Evolutionary conservation across 2,329 filamentous ascomycete species (phyloP).

Genomic region (Shiraia sp.): DNA sequence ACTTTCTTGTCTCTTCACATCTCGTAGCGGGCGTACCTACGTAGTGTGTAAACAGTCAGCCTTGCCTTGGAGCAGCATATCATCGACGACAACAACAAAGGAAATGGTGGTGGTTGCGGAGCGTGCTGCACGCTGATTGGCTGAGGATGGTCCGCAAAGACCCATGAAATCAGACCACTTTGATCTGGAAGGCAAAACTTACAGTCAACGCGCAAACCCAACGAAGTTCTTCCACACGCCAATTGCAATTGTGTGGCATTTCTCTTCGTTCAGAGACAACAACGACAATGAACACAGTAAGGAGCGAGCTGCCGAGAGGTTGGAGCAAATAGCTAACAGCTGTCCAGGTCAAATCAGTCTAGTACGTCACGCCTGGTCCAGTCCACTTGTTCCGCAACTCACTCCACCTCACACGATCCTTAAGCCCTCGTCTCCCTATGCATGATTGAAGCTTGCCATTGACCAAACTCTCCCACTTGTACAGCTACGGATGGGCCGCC

Average conservation of each 20-base stretch:
- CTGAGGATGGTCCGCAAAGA: background rate
- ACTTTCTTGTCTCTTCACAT: too few relatives aligned
- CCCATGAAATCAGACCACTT: slow-evolving; percentile 38
- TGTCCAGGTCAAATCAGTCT: slow-evolving; percentile 61
- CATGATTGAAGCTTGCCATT: slow-evolving; percentile 10
- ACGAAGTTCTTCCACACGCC: slow-evolving; percentile 6
- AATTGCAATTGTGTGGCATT: slow-evolving; percentile 3
- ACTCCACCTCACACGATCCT: background rate
- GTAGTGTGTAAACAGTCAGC: too few relatives aligned
- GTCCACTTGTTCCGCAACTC: background rate
- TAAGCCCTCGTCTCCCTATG: background rate
- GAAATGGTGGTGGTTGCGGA: too few relatives aligned
- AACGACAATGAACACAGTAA: slow-evolving; percentile 57
- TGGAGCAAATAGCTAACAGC: slow-evolving; percentile 16
- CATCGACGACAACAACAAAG: too few relatives aligned
- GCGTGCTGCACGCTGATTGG: too few relatives aligned
- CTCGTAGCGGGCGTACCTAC: too few relatives aligned
- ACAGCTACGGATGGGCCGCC: slow-evolving; percentile 87
- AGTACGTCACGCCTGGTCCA: slow-evolving; percentile 54
- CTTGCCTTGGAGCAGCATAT: too few relatives aligned
- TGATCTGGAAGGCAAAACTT: slow-evolving; percentile 23
- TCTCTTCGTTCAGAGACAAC: background rate
- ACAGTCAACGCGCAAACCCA: slow-evolving; percentile 9
- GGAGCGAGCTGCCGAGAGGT: slow-evolving; percentile 14
- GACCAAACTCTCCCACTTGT: slow-evolving; percentile 5